phyloP scores from a whole-genome alignment of 1,139 yeast genomes.

The Candida buenavistaensis region DNA sequence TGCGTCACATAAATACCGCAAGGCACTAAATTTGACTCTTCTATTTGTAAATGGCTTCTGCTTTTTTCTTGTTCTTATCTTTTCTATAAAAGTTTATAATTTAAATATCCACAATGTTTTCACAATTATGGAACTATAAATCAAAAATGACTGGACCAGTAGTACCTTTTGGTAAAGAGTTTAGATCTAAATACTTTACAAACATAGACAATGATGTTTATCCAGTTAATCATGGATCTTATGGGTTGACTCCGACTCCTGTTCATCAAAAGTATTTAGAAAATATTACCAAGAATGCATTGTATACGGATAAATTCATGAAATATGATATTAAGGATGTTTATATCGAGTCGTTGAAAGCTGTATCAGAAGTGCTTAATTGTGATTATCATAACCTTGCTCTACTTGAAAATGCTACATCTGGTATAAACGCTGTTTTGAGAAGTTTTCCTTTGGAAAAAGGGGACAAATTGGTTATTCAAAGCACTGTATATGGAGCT shows the following conservation, averaged over 20 bases:
- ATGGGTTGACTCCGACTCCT: slow-evolving; percentile 47
- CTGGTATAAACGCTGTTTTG: slow-evolving; percentile 59
- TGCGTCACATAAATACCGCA: background rate
- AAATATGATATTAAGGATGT: slow-evolving; percentile 21
- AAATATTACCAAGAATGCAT: slow-evolving; percentile 26
- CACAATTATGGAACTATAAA: background rate
- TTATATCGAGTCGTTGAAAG: slow-evolving; percentile 31
- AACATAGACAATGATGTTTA: slow-evolving; percentile 31
- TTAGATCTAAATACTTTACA: slow-evolving; percentile 48
- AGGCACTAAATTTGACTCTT: background rate
- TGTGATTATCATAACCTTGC: slow-evolving; percentile 48
- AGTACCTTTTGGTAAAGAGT: slow-evolving; percentile 50
- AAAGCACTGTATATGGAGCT: slow-evolving; percentile 58
- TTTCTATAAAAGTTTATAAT: background rate
- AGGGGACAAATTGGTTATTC: slow-evolving; percentile 56
- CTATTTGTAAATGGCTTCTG: background rate
- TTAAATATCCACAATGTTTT: background rate
- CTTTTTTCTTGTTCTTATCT: background rate
- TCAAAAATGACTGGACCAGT: slow-evolving; percentile 9
- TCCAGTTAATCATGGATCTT: slow-evolving; percentile 58
- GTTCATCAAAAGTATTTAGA: slow-evolving; percentile 30
- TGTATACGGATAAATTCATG: slow-evolving; percentile 44
- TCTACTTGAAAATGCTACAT: slow-evolving; percentile 58
- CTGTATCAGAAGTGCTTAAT: slow-evolving; percentile 40
- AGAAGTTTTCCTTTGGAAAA: slow-evolving; percentile 52